Evolutionary conservation across 768 basidiomycete species (phyloP), one percentile per base, ranked within the genome.

Genomic region (Macrolepiota dolichaula): DNA sequence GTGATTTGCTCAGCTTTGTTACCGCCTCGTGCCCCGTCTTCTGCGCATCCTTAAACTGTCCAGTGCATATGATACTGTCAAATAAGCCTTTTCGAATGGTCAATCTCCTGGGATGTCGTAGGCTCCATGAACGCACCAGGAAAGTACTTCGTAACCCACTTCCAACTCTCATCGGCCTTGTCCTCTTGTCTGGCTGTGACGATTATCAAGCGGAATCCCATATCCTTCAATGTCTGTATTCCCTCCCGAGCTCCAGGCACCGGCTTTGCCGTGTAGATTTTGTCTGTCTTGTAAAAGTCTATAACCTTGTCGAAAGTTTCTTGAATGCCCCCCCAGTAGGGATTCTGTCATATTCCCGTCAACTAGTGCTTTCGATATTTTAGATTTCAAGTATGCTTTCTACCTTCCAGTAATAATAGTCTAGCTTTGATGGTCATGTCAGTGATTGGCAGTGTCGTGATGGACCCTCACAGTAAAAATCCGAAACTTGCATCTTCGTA

Each of bases 391-490:
- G 24, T 49, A 22, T 7, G 38, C 13, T 42, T 38, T 47, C 25
- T 44, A 82, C 88, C 79, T 87, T 89, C 89, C 89, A 90, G 68
- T 87, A 89, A 70, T 87, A 88, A 65, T 88, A 89, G 68, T 90
- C 85, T 86, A 35, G 42, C 57, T 54, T 54, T 42, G 24, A 36
- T n/a, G 51, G 32, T 51, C 51, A 55, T 24, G 22, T 40, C 38
- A 50, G 12, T 27, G 42, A 19, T 32, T 11, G 9, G n/a, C 19
- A 13, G 17, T 22, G 38, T 17, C 9, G 2, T 3, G 37, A 13
- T 25, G 11, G 11, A 38, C 25, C 72, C 84, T 72, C 65, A 84
- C 86, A 91, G 65, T 85, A 84, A 69, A 88, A 89, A 55, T 80
- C 65, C n/a, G 79, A 73, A 49, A 83, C 56, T 35, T 74, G 74